Evolutionary conservation across 306 rosid genomes (phyloP).

Genomic region (Casuarina cunninghamiana): DNA sequence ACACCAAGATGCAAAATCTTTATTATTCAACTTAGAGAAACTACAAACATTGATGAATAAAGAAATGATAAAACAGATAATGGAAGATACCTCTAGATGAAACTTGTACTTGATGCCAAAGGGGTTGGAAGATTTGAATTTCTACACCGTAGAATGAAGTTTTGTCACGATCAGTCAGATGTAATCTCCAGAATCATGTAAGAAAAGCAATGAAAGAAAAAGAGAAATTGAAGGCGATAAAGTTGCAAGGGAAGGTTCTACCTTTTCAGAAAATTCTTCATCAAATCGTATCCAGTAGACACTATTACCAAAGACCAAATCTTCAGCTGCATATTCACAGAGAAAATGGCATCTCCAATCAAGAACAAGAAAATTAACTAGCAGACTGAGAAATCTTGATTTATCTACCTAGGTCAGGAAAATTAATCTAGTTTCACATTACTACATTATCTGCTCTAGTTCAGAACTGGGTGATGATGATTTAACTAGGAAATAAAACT

Average conservation of each 20-base stretch:
- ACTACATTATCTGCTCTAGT: neutral
- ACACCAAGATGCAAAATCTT: neutral
- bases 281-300: constrained; percentile 90
- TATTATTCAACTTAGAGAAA: neutral
- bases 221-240: neutral
- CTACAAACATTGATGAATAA: neutral
- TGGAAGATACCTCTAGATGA: constrained; percentile 76
- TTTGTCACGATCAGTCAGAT: constrained; percentile 23
- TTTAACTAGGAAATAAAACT: neutral
- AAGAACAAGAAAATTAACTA: constrained; percentile 29
- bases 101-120: constrained; percentile 91
- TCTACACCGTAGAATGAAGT: constrained; percentile 52
- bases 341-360: constrained; percentile 34
- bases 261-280: constrained; percentile 84
- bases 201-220: neutral
- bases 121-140: constrained; percentile 81
- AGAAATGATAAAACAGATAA: neutral
- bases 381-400: constrained; percentile 25
- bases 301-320: constrained; percentile 78
- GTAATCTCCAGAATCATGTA: neutral
- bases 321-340: constrained; percentile 75
- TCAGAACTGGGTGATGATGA: neutral
- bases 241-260: constrained; percentile 24
- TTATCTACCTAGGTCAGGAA: constrained; percentile 1
- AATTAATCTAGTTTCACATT: neutral